These are phyloP conservation scores for Colletotrichum sp. DNA, from an alignment of 2,329 filamentous ascomycete species.

Conservation along the genomic window DNA sequence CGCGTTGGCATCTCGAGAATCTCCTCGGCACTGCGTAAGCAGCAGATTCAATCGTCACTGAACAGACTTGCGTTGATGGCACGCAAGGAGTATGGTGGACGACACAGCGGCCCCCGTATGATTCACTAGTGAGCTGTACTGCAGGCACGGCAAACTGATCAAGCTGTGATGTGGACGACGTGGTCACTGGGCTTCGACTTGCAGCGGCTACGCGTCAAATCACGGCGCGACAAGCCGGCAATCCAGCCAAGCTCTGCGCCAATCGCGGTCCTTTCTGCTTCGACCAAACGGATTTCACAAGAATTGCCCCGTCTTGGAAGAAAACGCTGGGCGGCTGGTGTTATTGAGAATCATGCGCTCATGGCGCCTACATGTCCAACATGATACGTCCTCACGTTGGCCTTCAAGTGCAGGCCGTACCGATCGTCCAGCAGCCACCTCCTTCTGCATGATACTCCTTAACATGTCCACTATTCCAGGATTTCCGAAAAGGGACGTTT, in stretches of 20 bases:
- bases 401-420: not conserved
- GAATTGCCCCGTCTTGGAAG: not conserved
- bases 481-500: not conserved
- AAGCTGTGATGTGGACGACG: not conserved
- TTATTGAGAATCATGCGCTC: not conserved
- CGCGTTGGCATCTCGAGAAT: not conserved
- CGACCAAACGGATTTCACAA: not conserved
- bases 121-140: not conserved
- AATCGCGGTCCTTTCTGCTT: not conserved
- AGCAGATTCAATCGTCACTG: not conserved
- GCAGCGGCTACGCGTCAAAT: not conserved
- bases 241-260: not conserved
- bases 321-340: not conserved
- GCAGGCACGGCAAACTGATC: not conserved
- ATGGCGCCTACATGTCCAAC: not conserved
- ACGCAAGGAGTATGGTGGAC: not conserved
- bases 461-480: not conserved
- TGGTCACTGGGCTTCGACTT: not conserved
- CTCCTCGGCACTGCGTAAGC: not conserved
- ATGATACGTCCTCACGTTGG: not conserved
- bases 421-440: not conserved
- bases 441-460: not conserved
- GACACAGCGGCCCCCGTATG: not conserved
- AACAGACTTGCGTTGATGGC: not conserved
- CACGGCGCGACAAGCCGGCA: not conserved